A percentile compares a stretch with the other conserved stretches of the same genome.
Evolutionary conservation across 352 stramenopile species (phyloP).

Genomic region (Phytophthora capsici): DNA sequence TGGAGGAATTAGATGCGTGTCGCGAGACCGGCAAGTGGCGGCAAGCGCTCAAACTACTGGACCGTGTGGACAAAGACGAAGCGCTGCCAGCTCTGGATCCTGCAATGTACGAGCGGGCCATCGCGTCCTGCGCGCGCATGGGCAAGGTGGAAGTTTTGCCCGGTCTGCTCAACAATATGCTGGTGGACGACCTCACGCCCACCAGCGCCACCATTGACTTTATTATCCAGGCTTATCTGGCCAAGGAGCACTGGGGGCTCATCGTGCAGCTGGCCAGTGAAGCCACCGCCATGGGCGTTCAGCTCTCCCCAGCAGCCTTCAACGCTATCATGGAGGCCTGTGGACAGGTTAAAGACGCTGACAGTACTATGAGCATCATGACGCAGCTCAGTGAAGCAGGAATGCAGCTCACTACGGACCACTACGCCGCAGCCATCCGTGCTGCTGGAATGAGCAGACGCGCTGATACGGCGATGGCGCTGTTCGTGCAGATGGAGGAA

Average conservation of each 20-base stretch:
- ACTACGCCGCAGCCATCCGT: conserved; percentile 71
- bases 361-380: conserved; percentile 58
- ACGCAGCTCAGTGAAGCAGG: conserved; percentile 41
- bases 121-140: conserved; percentile 79
- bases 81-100: conserved; percentile 60
- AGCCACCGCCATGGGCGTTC: conserved; percentile 49
- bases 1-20: conserved; percentile 54
- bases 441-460: conserved; percentile 67
- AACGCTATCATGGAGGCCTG: conserved; percentile 78
- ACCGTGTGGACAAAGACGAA: conserved; percentile 66
- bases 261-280: conserved; percentile 61
- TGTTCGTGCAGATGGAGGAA: conserved; percentile 78
- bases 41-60: conserved; percentile 75
- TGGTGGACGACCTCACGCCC: conserved; percentile 65
- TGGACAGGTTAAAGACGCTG: conserved; percentile 61
- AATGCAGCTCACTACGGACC: conserved; percentile 34
- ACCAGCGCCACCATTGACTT: conserved; percentile 80
- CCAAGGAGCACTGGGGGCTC: conserved; percentile 66
- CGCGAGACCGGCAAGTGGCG: conserved; percentile 76
- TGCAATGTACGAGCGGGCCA: conserved; percentile 83
- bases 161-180: conserved; percentile 80
- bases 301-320: conserved; percentile 74
- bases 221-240: conserved; percentile 81
- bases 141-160: conserved; percentile 82
- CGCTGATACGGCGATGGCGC: conserved; percentile 53